These are phyloP conservation scores for Wickerhamomyces alni DNA, from an alignment of 805 yeast species.

Conservation along the genomic window DNA sequence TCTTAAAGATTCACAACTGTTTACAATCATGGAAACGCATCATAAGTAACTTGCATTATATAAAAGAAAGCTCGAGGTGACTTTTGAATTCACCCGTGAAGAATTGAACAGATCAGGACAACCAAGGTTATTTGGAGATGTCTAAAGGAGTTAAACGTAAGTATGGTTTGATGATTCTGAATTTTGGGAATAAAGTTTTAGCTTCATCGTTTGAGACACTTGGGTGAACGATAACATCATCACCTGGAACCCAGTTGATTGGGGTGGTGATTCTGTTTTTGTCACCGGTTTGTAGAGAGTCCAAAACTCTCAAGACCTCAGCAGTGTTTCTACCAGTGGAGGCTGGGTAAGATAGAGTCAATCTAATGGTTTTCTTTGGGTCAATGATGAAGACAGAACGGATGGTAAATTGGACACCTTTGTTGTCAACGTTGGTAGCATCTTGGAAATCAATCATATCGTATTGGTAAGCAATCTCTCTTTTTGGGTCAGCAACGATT, in stretches of 20 bases:
- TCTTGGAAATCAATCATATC: conserved; percentile 73
- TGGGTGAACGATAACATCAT: conserved; percentile 70
- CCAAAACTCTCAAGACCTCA: conserved; percentile 64
- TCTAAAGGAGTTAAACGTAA: conserved; percentile 46
- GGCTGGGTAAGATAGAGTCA: conserved; percentile 64
- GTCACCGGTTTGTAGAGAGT: conserved; percentile 63
- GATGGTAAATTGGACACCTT: conserved; percentile 61
- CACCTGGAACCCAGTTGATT: conserved; percentile 67
- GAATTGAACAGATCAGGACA: no score
- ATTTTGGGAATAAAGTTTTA: conserved; percentile 52
- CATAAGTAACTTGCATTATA: no score
- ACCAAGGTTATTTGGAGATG: conserved; percentile 2
- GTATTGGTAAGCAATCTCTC: conserved; percentile 53
- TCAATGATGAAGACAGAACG: conserved; percentile 70
- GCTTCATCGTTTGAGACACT: conserved; percentile 56
- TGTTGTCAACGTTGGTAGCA: conserved; percentile 58
- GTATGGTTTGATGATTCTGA: conserved; percentile 56
- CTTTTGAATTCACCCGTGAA: no score
- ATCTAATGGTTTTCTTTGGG: conserved; percentile 56
- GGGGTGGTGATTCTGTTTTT: conserved; percentile 61
- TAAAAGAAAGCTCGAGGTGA: no score
- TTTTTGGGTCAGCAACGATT: conserved; percentile 58
- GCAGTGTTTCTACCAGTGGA: conserved; percentile 74
- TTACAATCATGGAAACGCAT: no score
- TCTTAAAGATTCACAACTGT: no score